These are phyloP conservation scores for Boletus smithii DNA, from an alignment of 1,284 basidiomycete species.

Conservation along the genomic window DNA sequence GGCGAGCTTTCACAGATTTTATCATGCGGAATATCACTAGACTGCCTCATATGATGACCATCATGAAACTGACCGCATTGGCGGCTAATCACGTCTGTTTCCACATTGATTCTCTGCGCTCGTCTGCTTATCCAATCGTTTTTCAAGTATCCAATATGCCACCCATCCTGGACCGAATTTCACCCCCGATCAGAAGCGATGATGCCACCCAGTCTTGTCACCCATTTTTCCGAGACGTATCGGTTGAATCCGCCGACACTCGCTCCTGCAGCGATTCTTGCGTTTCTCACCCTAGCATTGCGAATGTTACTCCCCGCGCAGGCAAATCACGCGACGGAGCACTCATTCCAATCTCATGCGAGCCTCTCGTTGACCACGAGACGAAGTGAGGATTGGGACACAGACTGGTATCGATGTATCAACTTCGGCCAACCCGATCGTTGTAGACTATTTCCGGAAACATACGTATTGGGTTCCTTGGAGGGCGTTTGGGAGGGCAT, in stretches of 20 bases:
- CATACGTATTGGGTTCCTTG: constrained; percentile 60
- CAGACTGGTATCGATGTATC: constrained; percentile 58
- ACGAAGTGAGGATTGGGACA: constrained; percentile 48
- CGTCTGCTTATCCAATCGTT: constrained; percentile 7
- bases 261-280: constrained; percentile 65
- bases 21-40: constrained; percentile 34
- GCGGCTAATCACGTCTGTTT: constrained; percentile 61
- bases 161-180: constrained; percentile 58
- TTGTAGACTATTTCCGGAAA: constrained; percentile 37
- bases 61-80: constrained; percentile 60
- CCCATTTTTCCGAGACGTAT: constrained; percentile 43
- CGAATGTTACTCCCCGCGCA: constrained; percentile 33
- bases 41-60: constrained; percentile 44
- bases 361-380: constrained; percentile 23
- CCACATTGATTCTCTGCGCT: constrained; percentile 1
- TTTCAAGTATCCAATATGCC: constrained; percentile 56
- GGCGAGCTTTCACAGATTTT: constrained; percentile 37
- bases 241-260: constrained; percentile 53
- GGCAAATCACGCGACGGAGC: constrained; percentile 36
- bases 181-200: constrained; percentile 33
- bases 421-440: constrained; percentile 36
- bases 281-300: constrained; percentile 57
- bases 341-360: constrained; percentile 34
- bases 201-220: constrained; percentile 27
- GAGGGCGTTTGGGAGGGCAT: constrained; percentile 75